A percentile compares a stretch with the other conserved stretches of the same genome.
These are phyloP conservation scores for Cyclotella choctawhatcheeana DNA, from an alignment of 108 stramenopile species.

Conservation along the genomic window DNA sequence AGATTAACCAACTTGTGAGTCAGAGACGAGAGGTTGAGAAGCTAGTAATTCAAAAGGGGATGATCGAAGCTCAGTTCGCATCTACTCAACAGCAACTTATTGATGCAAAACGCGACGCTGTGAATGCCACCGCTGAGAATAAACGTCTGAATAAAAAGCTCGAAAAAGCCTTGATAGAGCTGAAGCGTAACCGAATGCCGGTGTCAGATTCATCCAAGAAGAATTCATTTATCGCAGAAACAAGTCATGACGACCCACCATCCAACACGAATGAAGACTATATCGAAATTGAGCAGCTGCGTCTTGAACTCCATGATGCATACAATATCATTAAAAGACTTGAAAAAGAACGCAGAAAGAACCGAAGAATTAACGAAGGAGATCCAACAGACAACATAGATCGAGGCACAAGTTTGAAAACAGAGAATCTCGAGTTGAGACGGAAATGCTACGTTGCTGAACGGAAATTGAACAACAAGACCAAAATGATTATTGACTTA, in stretches of 20 bases:
- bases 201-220: neutral
- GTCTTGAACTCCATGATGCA: neutral
- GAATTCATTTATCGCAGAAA: neutral
- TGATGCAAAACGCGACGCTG: slow-evolving; percentile 15
- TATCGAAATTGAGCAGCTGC: no score
- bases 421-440: slow-evolving; percentile 11
- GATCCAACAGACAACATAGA: neutral
- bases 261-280: no score
- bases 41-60: neutral
- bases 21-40: slow-evolving; percentile 16
- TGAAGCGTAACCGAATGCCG: neutral
- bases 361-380: slow-evolving; percentile 11
- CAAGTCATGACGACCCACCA: neutral
- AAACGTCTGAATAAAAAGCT: slow-evolving; percentile 5
- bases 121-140: neutral
- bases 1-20: slow-evolving; percentile 3
- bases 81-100: slow-evolving; percentile 15
- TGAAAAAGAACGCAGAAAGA: slow-evolving; percentile 16
- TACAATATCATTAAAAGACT: slow-evolving; percentile 8
- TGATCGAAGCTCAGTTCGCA: slow-evolving; percentile 15
- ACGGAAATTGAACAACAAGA: slow-evolving; percentile 1
- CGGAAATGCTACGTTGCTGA: slow-evolving; percentile 20
- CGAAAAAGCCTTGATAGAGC: neutral
- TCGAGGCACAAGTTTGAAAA: neutral
- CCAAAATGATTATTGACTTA: neutral